Evolutionary conservation across 139 green algal species (phyloP).

Genomic region (Penium margaritaceum): DNA sequence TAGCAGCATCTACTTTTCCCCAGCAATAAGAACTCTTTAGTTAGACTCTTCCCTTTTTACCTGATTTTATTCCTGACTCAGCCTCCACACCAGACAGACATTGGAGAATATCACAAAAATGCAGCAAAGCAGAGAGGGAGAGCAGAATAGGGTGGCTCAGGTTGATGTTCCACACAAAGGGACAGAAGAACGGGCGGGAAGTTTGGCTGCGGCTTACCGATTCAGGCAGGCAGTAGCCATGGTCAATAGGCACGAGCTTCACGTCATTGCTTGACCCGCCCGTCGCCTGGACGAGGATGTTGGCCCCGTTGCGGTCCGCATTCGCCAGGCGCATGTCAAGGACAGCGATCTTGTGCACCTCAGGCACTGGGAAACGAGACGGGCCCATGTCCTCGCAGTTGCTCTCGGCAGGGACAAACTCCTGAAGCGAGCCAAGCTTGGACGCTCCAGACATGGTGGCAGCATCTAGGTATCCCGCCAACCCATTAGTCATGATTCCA

Average conservation of each 20-base stretch:
- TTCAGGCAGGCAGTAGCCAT: constrained; percentile 92
- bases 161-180: not conserved
- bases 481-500: not conserved
- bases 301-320: constrained; percentile 49
- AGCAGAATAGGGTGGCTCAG: not conserved
- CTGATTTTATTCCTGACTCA: too few relatives aligned
- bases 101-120: not conserved
- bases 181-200: not conserved
- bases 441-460: too few relatives aligned
- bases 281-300: constrained; percentile 5
- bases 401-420: constrained; percentile 74
- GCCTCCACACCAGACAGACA: not conserved
- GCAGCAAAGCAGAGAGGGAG: not conserved
- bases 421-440: constrained; percentile 85
- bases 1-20: too few relatives aligned
- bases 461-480: not conserved
- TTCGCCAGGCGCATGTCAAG: constrained; percentile 88
- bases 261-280: not conserved
- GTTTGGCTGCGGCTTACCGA: constrained; percentile 63
- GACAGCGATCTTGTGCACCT: constrained; percentile 89
- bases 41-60: too few relatives aligned
- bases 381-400: constrained; percentile 84
- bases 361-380: constrained; percentile 59
- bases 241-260: constrained; percentile 86
- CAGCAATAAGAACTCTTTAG: constrained; percentile 52